Evolutionary conservation across 805 yeast genomes (phyloP).

Genomic region (Pichia deserticola): DNA sequence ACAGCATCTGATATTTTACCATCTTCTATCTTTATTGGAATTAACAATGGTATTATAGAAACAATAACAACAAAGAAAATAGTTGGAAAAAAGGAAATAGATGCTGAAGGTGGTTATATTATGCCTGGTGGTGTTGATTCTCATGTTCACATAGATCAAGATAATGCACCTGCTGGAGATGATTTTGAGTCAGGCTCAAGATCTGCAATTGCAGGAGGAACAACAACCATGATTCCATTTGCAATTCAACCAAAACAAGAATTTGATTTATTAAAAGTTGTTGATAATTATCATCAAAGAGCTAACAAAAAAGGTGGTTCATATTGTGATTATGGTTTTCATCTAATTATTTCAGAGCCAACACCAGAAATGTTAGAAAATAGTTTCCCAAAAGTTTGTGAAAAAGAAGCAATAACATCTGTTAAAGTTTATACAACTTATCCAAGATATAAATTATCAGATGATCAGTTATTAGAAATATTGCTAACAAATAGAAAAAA

Average conservation of each 20-base stretch:
- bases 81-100: conserved; percentile 26
- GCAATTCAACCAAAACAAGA: conserved; percentile 32
- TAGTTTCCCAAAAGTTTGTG: conserved; percentile 27
- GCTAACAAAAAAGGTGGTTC: conserved; percentile 9
- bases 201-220: conserved; percentile 42
- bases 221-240: conserved; percentile 38
- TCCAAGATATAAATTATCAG: conserved; percentile 33
- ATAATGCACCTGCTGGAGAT: conserved; percentile 58
- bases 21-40: conserved; percentile 23
- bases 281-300: conserved; percentile 18
- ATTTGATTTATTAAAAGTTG: conserved; percentile 21
- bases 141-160: conserved; percentile 46
- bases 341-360: conserved; percentile 13
- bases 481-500: conserved; percentile 32
- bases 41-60: conserved; percentile 32
- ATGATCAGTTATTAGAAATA: conserved; percentile 32
- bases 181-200: conserved; percentile 35
- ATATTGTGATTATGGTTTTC: conserved; percentile 21
- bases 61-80: conserved; percentile 26
- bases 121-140: conserved; percentile 45
- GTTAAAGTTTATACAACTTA: conserved; percentile 39
- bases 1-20: conserved; percentile 23
- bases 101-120: conserved; percentile 38
- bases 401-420: conserved; percentile 30
- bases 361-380: conserved; percentile 9